phyloP scores from a whole-genome alignment of 2,329 filamentous ascomycete species.

The Colletotrichum higginsianum region DNA sequence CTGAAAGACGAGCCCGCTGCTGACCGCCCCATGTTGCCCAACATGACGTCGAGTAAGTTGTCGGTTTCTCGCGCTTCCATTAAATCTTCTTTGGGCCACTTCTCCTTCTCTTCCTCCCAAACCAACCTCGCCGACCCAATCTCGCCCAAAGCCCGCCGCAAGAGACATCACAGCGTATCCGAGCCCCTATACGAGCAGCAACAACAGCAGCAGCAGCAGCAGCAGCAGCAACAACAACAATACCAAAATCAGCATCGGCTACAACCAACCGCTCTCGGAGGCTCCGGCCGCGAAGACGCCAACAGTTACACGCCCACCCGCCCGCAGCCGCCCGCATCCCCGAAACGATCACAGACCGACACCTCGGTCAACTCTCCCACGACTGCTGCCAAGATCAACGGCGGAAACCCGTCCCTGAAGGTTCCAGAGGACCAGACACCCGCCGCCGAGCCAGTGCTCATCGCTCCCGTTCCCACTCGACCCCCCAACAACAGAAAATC shows the following conservation, averaged over 20 bases:
- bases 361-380: conserved; percentile 13
- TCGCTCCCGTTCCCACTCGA: conserved; percentile 19
- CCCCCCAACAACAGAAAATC: conserved; percentile 49
- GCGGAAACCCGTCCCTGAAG: conserved; percentile 6
- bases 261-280: conserved; percentile 10
- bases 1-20: conserved; percentile 34
- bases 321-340: conserved; percentile 32
- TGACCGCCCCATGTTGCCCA: conserved; percentile 48
- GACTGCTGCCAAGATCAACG: conserved; percentile 16
- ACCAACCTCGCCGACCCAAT: conserved; percentile 35
- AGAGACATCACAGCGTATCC: conserved; percentile 41
- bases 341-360: conserved; percentile 40
- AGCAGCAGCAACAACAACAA: neutral
- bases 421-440: conserved; percentile 34
- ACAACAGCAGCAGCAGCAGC: neutral
- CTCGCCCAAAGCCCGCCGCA: conserved; percentile 34
- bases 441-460: conserved; percentile 42
- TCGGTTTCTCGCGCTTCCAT: conserved; percentile 51
- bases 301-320: conserved; percentile 20
- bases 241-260: neutral
- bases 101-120: conserved; percentile 50
- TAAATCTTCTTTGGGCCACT: conserved; percentile 54
- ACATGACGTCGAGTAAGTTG: conserved; percentile 64
- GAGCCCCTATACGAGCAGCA: conserved; percentile 32
- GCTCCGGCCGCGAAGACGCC: conserved; percentile 22